Base-by-base conservation (phyloP, 495 filamentous ascomycete species). In the Daldinia decipiens region DNA sequence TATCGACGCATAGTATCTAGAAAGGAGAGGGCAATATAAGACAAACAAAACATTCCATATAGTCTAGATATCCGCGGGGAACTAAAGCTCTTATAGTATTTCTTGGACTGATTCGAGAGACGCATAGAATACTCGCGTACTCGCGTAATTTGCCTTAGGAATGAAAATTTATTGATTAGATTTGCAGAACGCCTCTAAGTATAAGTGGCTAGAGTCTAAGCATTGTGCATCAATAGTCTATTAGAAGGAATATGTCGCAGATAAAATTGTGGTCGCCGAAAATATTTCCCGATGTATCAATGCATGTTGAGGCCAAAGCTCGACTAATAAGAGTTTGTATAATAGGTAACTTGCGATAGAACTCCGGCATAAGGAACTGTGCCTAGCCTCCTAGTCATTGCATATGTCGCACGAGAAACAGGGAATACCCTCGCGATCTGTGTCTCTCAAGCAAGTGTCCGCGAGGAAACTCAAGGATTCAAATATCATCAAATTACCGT, bases 151-250 rank as follows among this genome's bases (percentile, higher is more conserved):
- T 9, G 4, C 39, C 17, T 40, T 40, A 40, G 17, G 39, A 40
- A 17, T 40, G 5, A 36, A 36, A 36, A 36, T 36, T 36, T 36
- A 11, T 13, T 36, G 34, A 36, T 36, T 36, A 4, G 11, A 36
- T 36, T 36, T 36, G 34, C 34, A 36, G 34, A 13, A 36, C 34
- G 34, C 34, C 34, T 13, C 34, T 5, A 36, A 3, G 34, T 36
- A 13, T 24, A 47, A 47, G 17, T 21, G 19, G 17, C 8, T 24
- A 19, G 3, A 47, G 11, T 24, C 4, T 24, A 11, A 17, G 17
- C 43, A 47, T 36, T 4, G 40, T 55, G 54, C 63, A 51, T 67
- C 34, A 62, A 72, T 67, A 67, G 53, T 67, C n/a, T 53, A 17
- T 32, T 13, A 62, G 47, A 54, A 52, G 32, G 51, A 61, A 12